phyloP scores from a whole-genome alignment of 1,139 yeast genomes.

The Candida sanyaensis region DNA sequence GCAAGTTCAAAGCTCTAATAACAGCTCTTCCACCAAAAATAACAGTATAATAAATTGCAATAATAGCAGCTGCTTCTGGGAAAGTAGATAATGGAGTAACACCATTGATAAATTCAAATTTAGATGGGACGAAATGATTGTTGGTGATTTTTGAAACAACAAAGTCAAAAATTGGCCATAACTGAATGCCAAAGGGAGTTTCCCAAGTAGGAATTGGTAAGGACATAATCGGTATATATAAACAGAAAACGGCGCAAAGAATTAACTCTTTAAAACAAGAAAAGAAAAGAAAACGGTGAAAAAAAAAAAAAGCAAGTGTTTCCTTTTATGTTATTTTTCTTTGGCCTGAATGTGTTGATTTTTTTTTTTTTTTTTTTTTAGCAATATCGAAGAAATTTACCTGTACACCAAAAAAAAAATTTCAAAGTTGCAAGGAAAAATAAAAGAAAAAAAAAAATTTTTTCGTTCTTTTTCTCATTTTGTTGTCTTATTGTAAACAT shows the following conservation, averaged over 20 bases:
- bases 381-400: background rate
- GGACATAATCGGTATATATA: constrained; percentile 1
- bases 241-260: background rate
- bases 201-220: constrained; percentile 46
- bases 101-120: constrained; percentile 46
- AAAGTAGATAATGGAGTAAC: constrained; percentile 61
- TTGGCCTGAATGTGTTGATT: background rate
- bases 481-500: too few relatives aligned
- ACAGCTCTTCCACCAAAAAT: constrained; percentile 69
- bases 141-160: constrained; percentile 42
- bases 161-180: constrained; percentile 63
- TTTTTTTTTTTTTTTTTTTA: background rate
- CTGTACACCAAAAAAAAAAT: too few relatives aligned
- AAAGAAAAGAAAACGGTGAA: background rate
- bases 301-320: background rate
- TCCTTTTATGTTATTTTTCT: background rate
- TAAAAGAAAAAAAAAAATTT: too few relatives aligned
- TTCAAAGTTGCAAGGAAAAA: too few relatives aligned
- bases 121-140: constrained; percentile 59
- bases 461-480: too few relatives aligned
- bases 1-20: constrained; percentile 45
- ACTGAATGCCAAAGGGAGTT: constrained; percentile 62
- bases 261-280: background rate
- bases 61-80: constrained; percentile 57
- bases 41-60: constrained; percentile 64